Conservation (phyloP, 345 rosid genomes). For the Melastoma malabathricum region DNA sequence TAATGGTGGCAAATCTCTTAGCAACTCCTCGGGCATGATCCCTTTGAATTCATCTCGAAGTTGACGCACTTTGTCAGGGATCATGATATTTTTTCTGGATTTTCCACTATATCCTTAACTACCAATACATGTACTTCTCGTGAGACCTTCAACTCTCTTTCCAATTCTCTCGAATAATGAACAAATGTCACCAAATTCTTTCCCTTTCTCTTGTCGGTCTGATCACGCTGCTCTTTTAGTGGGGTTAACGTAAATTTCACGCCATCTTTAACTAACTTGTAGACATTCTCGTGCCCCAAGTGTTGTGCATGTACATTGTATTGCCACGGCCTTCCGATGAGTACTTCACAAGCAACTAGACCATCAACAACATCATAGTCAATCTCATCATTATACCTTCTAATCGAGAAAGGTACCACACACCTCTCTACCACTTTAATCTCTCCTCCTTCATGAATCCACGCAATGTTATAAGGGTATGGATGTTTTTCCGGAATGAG, state of each 20-base stretch:
- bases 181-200: no score
- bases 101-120: no score
- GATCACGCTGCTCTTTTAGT: not conserved
- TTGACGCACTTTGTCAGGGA: not conserved
- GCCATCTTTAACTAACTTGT: not conserved
- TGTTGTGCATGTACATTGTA: slow-evolving; percentile 3
- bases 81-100: not conserved
- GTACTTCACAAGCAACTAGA: slow-evolving; percentile 5
- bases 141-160: no score
- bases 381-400: not conserved
- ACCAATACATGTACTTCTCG: no score
- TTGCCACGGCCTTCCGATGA: slow-evolving; percentile 6
- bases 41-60: not conserved
- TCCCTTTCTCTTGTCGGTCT: no score
- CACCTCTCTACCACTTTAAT: not conserved
- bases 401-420: not conserved
- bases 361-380: not conserved
- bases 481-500: not conserved
- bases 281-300: not conserved
- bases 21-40: slow-evolving; percentile 1
- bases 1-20: not conserved
- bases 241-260: not conserved
- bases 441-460: not conserved
- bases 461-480: not conserved
- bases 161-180: no score